Evolutionary conservation across 305 asterid genomes (phyloP).

Genomic region (Rubia tinctorum): DNA sequence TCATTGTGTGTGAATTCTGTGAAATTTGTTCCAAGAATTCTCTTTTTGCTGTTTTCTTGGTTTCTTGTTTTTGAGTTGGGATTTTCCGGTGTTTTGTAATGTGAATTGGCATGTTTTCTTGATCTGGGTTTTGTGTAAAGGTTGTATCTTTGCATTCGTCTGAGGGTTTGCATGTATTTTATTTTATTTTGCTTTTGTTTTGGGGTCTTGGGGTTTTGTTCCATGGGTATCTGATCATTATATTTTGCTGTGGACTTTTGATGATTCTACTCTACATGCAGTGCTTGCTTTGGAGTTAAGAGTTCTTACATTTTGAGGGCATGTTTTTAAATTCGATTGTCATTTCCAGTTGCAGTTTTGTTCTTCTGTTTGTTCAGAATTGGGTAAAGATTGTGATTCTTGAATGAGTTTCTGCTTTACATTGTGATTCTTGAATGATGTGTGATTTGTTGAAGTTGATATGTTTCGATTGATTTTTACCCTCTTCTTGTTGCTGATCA

Average conservation of each 20-base stretch:
- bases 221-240: slow-evolving; percentile 17
- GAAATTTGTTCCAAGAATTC: slow-evolving; percentile 25
- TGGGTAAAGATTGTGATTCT: not conserved
- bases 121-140: slow-evolving; percentile 44
- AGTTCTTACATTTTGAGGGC: slow-evolving; percentile 9
- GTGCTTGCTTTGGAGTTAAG: slow-evolving; percentile 1
- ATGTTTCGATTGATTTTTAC: not conserved
- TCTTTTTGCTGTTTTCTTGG: slow-evolving; percentile 11
- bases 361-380: not conserved
- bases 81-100: slow-evolving; percentile 33
- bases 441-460: slow-evolving; percentile 2
- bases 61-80: slow-evolving; percentile 24
- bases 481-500: slow-evolving; percentile 14
- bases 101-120: slow-evolving; percentile 18
- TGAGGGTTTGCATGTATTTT: slow-evolving; percentile 39
- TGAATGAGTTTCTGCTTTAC: not conserved
- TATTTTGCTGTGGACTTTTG: not conserved
- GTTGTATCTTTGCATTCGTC: slow-evolving; percentile 26
- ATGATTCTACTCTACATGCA: slow-evolving; percentile 11
- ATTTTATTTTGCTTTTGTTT: not conserved
- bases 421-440: slow-evolving; percentile 12
- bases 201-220: slow-evolving; percentile 32
- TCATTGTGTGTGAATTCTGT: slow-evolving; percentile 1
- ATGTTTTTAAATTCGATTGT: not conserved
- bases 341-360: not conserved